Evolutionary conservation across 208 protist genomes (phyloP), one percentile per base, ranked within the genome.

Genomic region (Trypanosoma rangeli): DNA sequence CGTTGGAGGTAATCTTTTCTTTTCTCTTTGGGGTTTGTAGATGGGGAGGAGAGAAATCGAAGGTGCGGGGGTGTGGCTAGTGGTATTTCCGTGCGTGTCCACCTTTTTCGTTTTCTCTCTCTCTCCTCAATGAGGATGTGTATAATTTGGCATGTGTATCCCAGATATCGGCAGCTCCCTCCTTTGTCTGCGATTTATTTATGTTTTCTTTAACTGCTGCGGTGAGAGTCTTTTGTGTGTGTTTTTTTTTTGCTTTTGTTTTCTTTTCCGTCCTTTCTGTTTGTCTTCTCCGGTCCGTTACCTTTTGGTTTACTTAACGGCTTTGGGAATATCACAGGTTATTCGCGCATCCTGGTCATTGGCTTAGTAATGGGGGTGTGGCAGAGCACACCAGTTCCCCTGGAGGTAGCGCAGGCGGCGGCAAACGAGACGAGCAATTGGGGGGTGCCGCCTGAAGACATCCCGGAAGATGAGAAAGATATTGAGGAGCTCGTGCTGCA

Each of bases 401-500:
- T 61, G 20, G 52, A 80, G 33, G 20, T 48, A 1, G 70, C 80
- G 39, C 72, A 77, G 29, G 58, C 59, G 29, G 57, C 55, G 49
- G 56, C 63, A 16, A 57, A 67, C 24, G 31, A 33, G 2, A 53
- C 64, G 18, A 56, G 42, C 24, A 74, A 85, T 58, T 95, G 89
- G 89, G 92, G 89, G n/a, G 46, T 72, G 9, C 80, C 84, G 29
- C 92, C 92, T 2, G 83, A 88, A 42, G 89, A 89, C n/a, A 78
- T 87, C 28, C 87, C 87, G 0, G 81, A 64, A 5, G 75, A 85
- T 55, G 86, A 96, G 66, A 66, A 74, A 29, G 88, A 94, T 58
- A 78, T 80, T 18, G 91, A 90, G 44, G 90, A 97, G 56, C 79
- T 97, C 22, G 86, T 97, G 52, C 77, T 97, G 20, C 89, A 97